These are phyloP conservation scores for Serendipita sp. DNA, from an alignment of 768 basidiomycete species.

Conservation along the genomic window DNA sequence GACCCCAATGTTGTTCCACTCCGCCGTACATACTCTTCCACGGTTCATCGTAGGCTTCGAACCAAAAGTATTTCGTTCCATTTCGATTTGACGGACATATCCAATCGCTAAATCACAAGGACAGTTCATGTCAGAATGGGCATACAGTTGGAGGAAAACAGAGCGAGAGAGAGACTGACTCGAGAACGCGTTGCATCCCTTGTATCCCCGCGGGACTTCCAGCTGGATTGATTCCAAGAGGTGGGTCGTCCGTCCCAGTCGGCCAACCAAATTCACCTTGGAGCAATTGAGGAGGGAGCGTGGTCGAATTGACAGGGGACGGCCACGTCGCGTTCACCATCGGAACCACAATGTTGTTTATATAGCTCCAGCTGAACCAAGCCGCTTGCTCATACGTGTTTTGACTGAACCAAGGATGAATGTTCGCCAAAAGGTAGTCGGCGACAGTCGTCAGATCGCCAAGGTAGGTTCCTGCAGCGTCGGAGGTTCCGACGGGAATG, in stretches of 20 bases:
- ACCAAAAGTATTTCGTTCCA: conserved; percentile 8
- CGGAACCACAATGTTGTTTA: neutral
- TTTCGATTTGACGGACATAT: conserved; percentile 4
- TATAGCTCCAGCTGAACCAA: conserved; percentile 5
- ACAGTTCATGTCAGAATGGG: too few relatives aligned
- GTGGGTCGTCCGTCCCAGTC: neutral
- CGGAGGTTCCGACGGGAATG: neutral
- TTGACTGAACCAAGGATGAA: conserved; percentile 5
- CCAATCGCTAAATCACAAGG: neutral
- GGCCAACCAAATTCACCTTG: conserved; percentile 3
- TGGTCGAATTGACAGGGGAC: neutral
- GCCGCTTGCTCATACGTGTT: conserved; percentile 2
- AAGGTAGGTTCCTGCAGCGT: neutral
- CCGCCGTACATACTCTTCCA: conserved; percentile 8
- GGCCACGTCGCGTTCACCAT: neutral
- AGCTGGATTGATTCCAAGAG: neutral
- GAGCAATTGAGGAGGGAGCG: neutral
- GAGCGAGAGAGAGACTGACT: neutral
- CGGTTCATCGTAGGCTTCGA: conserved; percentile 7
- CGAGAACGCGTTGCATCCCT: neutral
- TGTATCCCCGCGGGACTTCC: neutral
- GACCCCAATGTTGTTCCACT: conserved; percentile 7
- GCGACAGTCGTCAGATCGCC: neutral
- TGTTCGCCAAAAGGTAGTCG: neutral
- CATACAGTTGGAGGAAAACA: neutral